Conservation (phyloP, 495 filamentous ascomycete species). For the Aspergillus leporis region DNA sequence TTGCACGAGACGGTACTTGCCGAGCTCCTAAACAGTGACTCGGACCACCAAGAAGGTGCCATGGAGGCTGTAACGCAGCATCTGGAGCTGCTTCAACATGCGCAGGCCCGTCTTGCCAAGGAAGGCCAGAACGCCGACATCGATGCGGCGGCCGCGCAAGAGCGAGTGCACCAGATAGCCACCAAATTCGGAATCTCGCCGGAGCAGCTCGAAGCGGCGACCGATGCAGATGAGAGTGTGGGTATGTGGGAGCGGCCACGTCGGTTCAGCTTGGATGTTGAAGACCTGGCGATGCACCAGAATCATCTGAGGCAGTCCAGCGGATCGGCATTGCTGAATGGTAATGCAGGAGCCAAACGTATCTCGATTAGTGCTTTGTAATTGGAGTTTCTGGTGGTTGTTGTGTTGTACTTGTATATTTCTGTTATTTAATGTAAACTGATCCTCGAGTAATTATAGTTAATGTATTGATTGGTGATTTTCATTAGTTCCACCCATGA, state of each 20-base stretch:
- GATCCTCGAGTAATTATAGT: neutral
- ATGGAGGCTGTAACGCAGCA: conserved; percentile 43
- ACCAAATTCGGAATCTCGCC: conserved; percentile 35
- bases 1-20: conserved; percentile 58
- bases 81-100: conserved; percentile 52
- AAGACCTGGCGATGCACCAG: conserved; percentile 35
- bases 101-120: conserved; percentile 34
- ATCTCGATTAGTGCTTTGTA: conserved; percentile 27
- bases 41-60: conserved; percentile 34
- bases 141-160: conserved; percentile 26
- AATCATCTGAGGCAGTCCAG: conserved; percentile 43
- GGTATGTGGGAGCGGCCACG: conserved; percentile 42
- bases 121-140: conserved; percentile 21
- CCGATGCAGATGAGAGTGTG: conserved; percentile 28
- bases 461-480: conserved; percentile 1
- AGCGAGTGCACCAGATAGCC: conserved; percentile 30
- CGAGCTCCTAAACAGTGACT: conserved; percentile 46
- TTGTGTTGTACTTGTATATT: conserved; percentile 7
- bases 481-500: neutral
- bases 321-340: conserved; percentile 32
- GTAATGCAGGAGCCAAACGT: conserved; percentile 29
- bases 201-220: conserved; percentile 25
- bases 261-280: conserved; percentile 43
- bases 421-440: neutral
- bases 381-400: neutral